Evolutionary conservation across 768 basidiomycete species (phyloP), one percentile per base, ranked within the genome.

Genomic region (Lactarius sanguifluus): DNA sequence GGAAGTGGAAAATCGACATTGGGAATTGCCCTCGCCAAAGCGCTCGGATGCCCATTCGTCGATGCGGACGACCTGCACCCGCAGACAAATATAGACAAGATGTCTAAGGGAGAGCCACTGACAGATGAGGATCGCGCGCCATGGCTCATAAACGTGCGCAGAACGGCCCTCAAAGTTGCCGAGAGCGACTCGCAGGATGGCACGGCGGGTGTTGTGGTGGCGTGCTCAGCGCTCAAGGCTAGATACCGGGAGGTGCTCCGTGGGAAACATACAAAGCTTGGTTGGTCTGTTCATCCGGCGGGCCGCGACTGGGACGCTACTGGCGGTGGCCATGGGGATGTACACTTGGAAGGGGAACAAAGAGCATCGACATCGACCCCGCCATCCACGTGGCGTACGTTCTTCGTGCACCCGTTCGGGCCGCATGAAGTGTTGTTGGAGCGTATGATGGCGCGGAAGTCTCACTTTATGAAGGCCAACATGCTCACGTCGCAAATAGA

Each of bases 31-130:
- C 78, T 96, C n/a, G 83, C 90, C 8, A 71, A 77, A 45, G 78
- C 79, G 32, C 80, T 93, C 57, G 76, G 75, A n/a, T 69, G 93
- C 66, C 88, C 93, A 1, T 96, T 91, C 78, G 79, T 94, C 66
- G 96, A 98, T 72, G 96, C 90, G 34, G 95, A 97, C 74, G 87
- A 90, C 68, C 81, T 97, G 34, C 96, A 98, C 74, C 90, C 95
- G 0, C 72, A 80, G 28, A 76, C 83, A 15, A 96, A 96, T 76
- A 84, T 96, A 50, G 87, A 84, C 34, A 98, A 98, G 82, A 97
- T 98, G 95, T 77, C 86, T 5, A 73, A 78, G 1, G 94, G 94
- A 0, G 76, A 80, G 28, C 89, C 94, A 5, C 79, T 98, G 69
- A 87, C 81, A 2, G 95, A 97, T 72, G 82, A 78, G 3, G 95